Percentiles rank a stretch among this genome's conserved stretches.
phyloP scores from a whole-genome alignment of 805 yeast species.

The Teunomyces lycoperdinae region DNA sequence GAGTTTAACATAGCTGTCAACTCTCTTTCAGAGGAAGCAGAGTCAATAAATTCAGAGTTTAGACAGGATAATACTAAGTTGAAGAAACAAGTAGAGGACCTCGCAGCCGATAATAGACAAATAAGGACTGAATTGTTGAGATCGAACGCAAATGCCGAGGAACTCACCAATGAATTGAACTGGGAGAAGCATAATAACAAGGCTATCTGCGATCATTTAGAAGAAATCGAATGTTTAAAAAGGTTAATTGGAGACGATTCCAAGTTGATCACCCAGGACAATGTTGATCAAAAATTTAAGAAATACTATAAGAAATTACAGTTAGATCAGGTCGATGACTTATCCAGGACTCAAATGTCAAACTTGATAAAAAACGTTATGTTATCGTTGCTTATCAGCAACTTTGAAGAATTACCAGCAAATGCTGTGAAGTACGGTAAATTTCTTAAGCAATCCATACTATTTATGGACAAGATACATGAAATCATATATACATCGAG shows the following conservation, averaged over 20 bases:
- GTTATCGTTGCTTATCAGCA: conserved; percentile 32
- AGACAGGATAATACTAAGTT: neutral
- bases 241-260: conserved; percentile 15
- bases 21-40: neutral
- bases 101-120: neutral
- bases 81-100: neutral
- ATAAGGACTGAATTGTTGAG: neutral
- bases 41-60: neutral
- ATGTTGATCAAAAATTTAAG: conserved; percentile 20
- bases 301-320: conserved; percentile 23
- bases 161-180: conserved; percentile 1
- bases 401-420: conserved; percentile 25
- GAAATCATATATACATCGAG: conserved; percentile 19
- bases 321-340: conserved; percentile 27
- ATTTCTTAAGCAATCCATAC: conserved; percentile 20
- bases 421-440: conserved; percentile 26
- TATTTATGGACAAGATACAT: conserved; percentile 35
- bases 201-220: neutral
- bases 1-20: neutral
- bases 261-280: conserved; percentile 13
- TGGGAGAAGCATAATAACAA: neutral
- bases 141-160: neutral
- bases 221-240: conserved; percentile 4
- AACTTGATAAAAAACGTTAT: conserved; percentile 33
- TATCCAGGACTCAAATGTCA: conserved; percentile 25